Percentiles rank a stretch among this genome's conserved stretches.
Evolutionary conservation across 768 basidiomycete genomes (phyloP).

Genomic region (Imleria badia): DNA sequence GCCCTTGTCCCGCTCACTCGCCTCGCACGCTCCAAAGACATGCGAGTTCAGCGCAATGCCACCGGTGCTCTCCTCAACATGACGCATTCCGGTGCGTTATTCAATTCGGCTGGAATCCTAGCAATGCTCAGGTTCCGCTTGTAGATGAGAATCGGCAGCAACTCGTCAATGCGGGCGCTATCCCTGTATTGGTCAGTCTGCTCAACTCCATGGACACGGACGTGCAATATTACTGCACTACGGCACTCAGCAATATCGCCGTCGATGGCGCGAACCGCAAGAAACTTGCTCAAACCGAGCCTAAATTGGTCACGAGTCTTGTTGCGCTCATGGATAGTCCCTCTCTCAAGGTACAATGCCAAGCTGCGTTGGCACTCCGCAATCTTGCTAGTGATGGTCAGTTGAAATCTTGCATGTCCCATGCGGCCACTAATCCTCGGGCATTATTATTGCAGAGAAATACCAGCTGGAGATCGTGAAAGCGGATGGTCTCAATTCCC

Average conservation of each 20-base stretch:
- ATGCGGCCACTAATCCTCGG: not conserved
- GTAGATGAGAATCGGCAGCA: slow-evolving; percentile 98
- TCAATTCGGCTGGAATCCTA: not conserved
- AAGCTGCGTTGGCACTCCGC: slow-evolving; percentile 92
- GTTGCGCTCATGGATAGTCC: slow-evolving; percentile 96
- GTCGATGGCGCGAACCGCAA: slow-evolving; percentile 95
- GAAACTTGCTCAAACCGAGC: slow-evolving; percentile 91
- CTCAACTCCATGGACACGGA: slow-evolving; percentile 98
- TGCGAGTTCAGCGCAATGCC: slow-evolving; percentile 98
- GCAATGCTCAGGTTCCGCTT: slow-evolving; percentile 1
- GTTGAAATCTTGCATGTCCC: slow-evolving; percentile 15
- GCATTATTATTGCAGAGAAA: slow-evolving; percentile 62
- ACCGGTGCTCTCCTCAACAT: slow-evolving; percentile 98
- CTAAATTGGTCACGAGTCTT: slow-evolving; percentile 90
- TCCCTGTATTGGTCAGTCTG: slow-evolving; percentile 93
- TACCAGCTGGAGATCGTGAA: slow-evolving; percentile 99
- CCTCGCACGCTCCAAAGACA: slow-evolving; percentile 95
- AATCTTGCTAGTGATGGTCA: slow-evolving; percentile 96
- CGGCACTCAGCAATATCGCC: slow-evolving; percentile 96
- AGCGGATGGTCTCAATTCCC: slow-evolving; percentile 86
- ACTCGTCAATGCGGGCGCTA: slow-evolving; percentile 96
- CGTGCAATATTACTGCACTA: slow-evolving; percentile 99
- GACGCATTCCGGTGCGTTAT: slow-evolving; percentile 89
- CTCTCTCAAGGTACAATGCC: slow-evolving; percentile 98
- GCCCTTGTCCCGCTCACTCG: slow-evolving; percentile 97